These are phyloP conservation scores for Triadica sebifera DNA, from an alignment of 345 rosid species.

Conservation along the genomic window DNA sequence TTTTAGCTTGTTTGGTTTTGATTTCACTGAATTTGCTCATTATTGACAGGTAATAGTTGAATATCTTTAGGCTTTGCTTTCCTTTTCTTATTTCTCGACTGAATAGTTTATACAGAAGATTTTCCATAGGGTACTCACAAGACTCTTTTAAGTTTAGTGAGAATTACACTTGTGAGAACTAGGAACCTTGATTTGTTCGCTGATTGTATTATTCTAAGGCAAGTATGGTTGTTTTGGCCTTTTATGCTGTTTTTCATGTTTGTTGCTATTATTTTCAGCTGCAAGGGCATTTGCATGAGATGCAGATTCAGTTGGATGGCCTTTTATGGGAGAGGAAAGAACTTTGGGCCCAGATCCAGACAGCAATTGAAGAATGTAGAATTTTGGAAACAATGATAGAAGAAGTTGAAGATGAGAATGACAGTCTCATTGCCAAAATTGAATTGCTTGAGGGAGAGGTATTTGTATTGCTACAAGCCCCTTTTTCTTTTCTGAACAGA, in stretches of 20 bases:
- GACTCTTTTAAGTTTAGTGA: too few relatives aligned
- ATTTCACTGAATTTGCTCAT: too few relatives aligned
- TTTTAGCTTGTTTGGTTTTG: background rate
- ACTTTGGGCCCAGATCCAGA: constrained; percentile 48
- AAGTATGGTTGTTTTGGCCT: background rate
- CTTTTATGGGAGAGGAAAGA: constrained; percentile 55
- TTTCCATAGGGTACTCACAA: too few relatives aligned
- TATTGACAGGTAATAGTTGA: background rate
- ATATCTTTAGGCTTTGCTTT: background rate
- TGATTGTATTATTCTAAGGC: background rate
- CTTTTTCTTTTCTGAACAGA: background rate
- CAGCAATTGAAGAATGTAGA: constrained; percentile 48
- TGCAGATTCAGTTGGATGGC: constrained; percentile 54
- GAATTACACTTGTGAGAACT: background rate
- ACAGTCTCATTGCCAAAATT: constrained; percentile 47
- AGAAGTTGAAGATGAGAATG: constrained; percentile 72
- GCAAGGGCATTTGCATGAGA: constrained; percentile 46
- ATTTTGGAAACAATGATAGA: constrained; percentile 50
- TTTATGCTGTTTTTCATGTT: background rate
- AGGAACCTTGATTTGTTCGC: background rate
- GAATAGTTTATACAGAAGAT: background rate
- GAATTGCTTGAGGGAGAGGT: constrained; percentile 65
- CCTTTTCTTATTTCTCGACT: background rate
- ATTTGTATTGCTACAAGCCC: constrained; percentile 12
- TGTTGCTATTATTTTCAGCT: constrained; percentile 47